Base-by-base conservation (phyloP, 73 alveolate genomes). In the Effrenium voratum region DNA sequence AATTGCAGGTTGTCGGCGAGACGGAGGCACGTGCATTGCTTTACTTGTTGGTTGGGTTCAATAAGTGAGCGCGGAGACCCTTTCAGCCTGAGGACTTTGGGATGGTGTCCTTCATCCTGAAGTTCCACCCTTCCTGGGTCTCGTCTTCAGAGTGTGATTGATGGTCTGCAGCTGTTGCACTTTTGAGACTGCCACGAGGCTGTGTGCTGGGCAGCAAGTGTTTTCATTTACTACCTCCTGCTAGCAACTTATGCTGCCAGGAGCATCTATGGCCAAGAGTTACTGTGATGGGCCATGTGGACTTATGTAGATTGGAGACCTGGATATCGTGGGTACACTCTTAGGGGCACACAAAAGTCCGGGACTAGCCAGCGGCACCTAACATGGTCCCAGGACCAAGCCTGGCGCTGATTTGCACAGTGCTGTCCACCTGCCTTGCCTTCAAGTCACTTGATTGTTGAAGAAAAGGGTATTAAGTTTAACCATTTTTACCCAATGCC, bases 381-480 rank as follows among this genome's bases (percentile, higher is more conserved):
- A n/a, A n/a, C n/a, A n/a, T n/a, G n/a, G n/a, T n/a, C n/a, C n/a
- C n/a, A 87, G 95, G 95, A 90, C 97, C n/a, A 90, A 90, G 63
- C 97, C 97, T 0, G 97, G 97, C 44, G 97, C 97, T 12, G 97
- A 90, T 34, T 87, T 90, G 22, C 97, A 90, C 87, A 90, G 97
- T 32, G 97, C 97, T 32, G 97, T 79, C 32, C 32, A 66, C 12
- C 68, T 15, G 12, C 16, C 72, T 57, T 57, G 28, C 28, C 22
- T 15, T 15, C 22, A 55, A 15, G 22, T 55, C 12, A 60, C 66
- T 79, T 46, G 46, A 28, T 10, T 46, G 87, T 76, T 43, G 16
- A 24, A 6, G 82, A 32, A n/a, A n/a, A n/a, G n/a, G n/a, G n/a
- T n/a, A n/a, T n/a, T n/a, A n/a, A 34, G 82, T 72, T 72, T 28